A percentile compares a stretch with the other conserved stretches of the same genome.
Evolutionary conservation across 2,329 filamentous ascomycete species (phyloP).

Genomic region (Cordyceps farinosa): DNA sequence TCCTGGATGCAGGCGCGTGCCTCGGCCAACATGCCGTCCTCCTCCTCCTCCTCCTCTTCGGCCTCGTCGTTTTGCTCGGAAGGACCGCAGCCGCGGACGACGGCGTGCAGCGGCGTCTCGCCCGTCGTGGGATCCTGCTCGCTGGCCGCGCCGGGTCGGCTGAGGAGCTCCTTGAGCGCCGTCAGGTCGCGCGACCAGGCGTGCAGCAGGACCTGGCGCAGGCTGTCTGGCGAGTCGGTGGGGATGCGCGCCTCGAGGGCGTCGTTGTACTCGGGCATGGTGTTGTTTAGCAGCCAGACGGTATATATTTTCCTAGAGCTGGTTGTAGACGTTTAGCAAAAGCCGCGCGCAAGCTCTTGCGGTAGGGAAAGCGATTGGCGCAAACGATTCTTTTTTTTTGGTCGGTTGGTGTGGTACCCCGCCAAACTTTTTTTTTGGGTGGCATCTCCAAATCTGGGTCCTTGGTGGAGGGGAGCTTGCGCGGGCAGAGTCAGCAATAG

Average conservation of each 20-base stretch:
- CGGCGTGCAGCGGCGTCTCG: slow-evolving; percentile 84
- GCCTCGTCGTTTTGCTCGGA: slow-evolving; percentile 21
- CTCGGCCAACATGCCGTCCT: slow-evolving; percentile 49
- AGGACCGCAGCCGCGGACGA: slow-evolving; percentile 70
- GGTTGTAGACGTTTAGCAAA: background rate
- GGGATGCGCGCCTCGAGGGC: slow-evolving; percentile 52
- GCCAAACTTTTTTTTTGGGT: background rate
- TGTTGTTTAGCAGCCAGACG: background rate
- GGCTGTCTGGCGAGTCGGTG: slow-evolving; percentile 47
- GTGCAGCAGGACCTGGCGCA: slow-evolving; percentile 49
- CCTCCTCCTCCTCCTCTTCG: slow-evolving; percentile 30
- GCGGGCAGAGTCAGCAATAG: slow-evolving; percentile 16
- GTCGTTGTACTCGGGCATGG: slow-evolving; percentile 41
- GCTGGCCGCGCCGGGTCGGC: slow-evolving; percentile 61
- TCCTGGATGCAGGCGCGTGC: slow-evolving; percentile 68
- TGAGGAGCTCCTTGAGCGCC: slow-evolving; percentile 66
- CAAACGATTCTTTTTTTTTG: background rate
- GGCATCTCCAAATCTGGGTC: background rate
- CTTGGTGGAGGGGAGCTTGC: slow-evolving; percentile 4
- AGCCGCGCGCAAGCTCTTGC: background rate
- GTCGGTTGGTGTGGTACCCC: background rate
- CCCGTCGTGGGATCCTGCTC: slow-evolving; percentile 81
- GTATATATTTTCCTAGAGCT: too few species aligned
- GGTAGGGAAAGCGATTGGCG: background rate
- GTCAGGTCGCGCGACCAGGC: slow-evolving; percentile 60